These are phyloP conservation scores for Ziziphus jujuba DNA, from an alignment of 306 rosid genomes.

Conservation along the genomic window DNA sequence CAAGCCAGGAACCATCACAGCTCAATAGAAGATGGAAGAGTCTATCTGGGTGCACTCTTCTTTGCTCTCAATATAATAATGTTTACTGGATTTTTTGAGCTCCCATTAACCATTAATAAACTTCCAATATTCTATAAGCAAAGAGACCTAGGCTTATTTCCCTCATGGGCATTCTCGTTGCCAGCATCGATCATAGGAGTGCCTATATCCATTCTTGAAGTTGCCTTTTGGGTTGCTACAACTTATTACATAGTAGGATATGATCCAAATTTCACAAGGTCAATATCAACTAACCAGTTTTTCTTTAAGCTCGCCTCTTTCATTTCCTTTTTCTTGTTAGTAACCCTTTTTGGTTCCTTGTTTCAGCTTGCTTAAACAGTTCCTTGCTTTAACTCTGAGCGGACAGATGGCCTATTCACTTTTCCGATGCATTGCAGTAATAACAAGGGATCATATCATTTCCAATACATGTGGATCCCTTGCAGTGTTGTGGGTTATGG, in stretches of 20 bases:
- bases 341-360: not conserved
- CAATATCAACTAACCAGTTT: not conserved
- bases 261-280: conserved; percentile 1
- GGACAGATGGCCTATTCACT: conserved; percentile 54
- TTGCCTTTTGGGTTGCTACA: conserved; percentile 2
- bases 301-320: not conserved
- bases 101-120: not conserved
- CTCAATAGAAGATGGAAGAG: not conserved
- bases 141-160: not conserved
- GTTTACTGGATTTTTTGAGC: not conserved
- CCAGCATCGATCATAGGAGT: conserved; percentile 7
- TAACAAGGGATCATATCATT: conserved; percentile 44
- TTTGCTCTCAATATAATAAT: not conserved
- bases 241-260: conserved; percentile 7
- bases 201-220: conserved; percentile 12
- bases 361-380: conserved; percentile 47
- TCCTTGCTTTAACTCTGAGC: conserved; percentile 30
- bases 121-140: conserved; percentile 3
- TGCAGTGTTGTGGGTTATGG: conserved; percentile 26
- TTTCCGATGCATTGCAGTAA: conserved; percentile 48
- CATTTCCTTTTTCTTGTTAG: not conserved
- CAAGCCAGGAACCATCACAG: not conserved
- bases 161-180: conserved; percentile 3
- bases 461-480: conserved; percentile 39
- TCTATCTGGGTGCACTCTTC: not conserved